phyloP scores from a whole-genome alignment of 257 asterid species.

The Solanum lignicaule region DNA sequence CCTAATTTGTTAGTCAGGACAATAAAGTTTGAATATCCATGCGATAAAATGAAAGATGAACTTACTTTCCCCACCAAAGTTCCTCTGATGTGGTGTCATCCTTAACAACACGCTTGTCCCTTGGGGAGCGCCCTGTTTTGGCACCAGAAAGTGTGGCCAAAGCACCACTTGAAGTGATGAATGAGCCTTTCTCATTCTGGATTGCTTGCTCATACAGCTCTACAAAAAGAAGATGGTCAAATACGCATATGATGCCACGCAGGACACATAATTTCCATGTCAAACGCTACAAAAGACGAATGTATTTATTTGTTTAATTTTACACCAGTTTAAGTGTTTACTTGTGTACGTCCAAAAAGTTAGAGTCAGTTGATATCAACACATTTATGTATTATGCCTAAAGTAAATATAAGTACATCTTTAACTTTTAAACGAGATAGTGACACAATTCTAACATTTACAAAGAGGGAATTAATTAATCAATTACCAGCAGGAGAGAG shows the following conservation, averaged over 20 bases:
- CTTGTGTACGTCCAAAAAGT: no score
- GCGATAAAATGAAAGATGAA: not conserved
- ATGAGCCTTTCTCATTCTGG: constrained; percentile 73
- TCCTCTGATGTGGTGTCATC: constrained; percentile 60
- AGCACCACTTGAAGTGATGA: constrained; percentile 70
- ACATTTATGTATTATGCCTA: no score
- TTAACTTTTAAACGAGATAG: no score
- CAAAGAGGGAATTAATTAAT: no score
- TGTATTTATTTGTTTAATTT: no score
- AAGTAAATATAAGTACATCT: not conserved
- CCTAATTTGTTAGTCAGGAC: not conserved
- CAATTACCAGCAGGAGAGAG: constrained; percentile 77
- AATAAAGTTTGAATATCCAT: not conserved
- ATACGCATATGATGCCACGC: no score
- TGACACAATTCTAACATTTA: no score
- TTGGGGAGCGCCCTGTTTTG: constrained; percentile 85
- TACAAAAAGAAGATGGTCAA: not conserved
- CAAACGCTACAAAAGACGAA: no score
- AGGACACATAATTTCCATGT: no score
- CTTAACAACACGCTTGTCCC: constrained; percentile 79
- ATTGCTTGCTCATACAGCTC: constrained; percentile 90
- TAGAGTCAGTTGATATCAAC: no score
- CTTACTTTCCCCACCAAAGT: constrained; percentile 99
- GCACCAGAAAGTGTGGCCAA: constrained; percentile 86
- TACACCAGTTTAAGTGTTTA: no score